Evolutionary conservation across 1,139 yeast species (phyloP).

Genomic region (Magnusiomyces paraingens): DNA sequence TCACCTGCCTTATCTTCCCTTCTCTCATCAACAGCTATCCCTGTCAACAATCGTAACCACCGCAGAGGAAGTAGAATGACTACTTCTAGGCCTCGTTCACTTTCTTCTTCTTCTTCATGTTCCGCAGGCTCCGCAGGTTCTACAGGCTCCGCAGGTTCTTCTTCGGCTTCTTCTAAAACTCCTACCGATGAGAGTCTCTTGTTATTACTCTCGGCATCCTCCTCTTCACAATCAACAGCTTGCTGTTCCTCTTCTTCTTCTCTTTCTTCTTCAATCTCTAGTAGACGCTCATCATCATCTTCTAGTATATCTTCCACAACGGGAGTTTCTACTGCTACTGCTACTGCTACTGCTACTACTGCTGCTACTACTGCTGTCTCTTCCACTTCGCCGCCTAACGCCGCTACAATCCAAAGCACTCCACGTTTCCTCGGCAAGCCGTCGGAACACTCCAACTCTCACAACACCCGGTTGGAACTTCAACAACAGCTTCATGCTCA

Average conservation of each 20-base stretch:
- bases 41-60: conserved; percentile 10
- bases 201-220: background rate
- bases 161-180: background rate
- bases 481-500: too few species aligned
- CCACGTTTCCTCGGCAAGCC: too few species aligned
- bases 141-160: background rate
- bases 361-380: background rate
- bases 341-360: background rate
- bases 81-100: background rate
- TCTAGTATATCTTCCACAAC: background rate
- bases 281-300: background rate
- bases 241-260: conserved; percentile 6
- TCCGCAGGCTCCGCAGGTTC: background rate
- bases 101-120: background rate
- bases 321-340: background rate
- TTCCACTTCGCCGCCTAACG: too few species aligned
- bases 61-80: background rate
- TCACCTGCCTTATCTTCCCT: conserved; percentile 24
- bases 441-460: too few species aligned
- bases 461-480: too few species aligned
- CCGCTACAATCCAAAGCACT: too few species aligned
- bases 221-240: conserved; percentile 4
- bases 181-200: background rate
- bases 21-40: conserved; percentile 23
- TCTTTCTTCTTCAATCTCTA: background rate